Percentiles rank a stretch among this genome's conserved stretches.
Conservation (phyloP, 441 rosid genomes). For the Sinapis alba region DNA sequence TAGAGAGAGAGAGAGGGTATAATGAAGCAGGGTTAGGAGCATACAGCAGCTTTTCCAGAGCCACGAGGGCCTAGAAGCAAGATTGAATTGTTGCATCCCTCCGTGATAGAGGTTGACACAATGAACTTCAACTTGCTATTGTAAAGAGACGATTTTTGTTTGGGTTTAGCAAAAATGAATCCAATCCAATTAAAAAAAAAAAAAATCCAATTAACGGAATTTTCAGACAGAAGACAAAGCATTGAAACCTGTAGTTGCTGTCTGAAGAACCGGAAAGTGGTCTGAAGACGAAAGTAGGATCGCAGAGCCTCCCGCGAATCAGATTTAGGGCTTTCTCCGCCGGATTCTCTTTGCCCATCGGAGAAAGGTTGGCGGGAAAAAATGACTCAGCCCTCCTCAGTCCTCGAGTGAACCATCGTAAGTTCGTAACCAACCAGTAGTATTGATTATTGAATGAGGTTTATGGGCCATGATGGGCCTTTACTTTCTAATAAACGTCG, state of each 20-base stretch:
- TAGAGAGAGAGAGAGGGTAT: constrained; percentile 2
- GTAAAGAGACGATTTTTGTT: constrained; percentile 3
- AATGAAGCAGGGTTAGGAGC: not conserved
- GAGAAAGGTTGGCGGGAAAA: constrained; percentile 30
- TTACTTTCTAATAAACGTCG: not conserved
- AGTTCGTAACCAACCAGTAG: not conserved
- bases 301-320: constrained; percentile 69
- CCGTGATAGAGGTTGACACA: constrained; percentile 24
- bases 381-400: not conserved
- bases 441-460: not conserved
- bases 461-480: constrained; percentile 17
- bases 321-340: constrained; percentile 61
- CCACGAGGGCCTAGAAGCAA: constrained; percentile 80
- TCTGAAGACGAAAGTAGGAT: constrained; percentile 67
- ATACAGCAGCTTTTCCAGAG: constrained; percentile 89
- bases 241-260: constrained; percentile 74
- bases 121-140: constrained; percentile 75
- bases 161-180: not conserved
- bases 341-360: constrained; percentile 54
- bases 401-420: not conserved
- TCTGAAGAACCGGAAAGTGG: constrained; percentile 68
- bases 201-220: constrained; percentile 3
- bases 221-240: not conserved
- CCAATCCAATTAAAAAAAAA: not conserved
- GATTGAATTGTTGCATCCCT: constrained; percentile 79